Evolutionary conservation across 2,329 filamentous ascomycete genomes (phyloP), one percentile per base, ranked within the genome.

Genomic region (Colletotrichum echinochloae): DNA sequence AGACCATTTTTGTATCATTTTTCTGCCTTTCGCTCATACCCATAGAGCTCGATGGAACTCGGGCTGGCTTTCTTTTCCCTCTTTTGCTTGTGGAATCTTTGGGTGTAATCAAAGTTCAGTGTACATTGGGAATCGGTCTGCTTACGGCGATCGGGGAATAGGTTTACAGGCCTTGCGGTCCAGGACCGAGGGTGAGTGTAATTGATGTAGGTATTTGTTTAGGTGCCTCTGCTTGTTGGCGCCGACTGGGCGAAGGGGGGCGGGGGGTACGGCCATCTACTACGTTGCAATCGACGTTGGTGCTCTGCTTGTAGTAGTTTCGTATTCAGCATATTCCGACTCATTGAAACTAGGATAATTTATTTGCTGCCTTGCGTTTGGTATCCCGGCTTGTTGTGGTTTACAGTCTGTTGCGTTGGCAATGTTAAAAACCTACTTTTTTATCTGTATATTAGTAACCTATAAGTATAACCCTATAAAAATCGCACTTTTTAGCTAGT

Each of bases 1-100:
- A 56, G 54, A 33, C 48, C 41, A 52, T 72, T 65, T 65, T 55
- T 69, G 56, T 70, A 64, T 65, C 55, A 63, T 69, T 63, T 55
- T 60, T 48, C 54, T 66, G 52, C 66, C 70, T 70, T 70, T 73
- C 64, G 55, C 44, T 72, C 67, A 72, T 72, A 72, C 71, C 66
- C 71, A 70, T 70, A 70, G 64, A 70, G 64, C 67, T 41, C 56
- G 67, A 39, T 35, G 35, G 55, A 26, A 70, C 57, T 60, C 64
- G 52, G 67, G 67, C 67, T 52, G 59, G 67, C 64, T 70, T 70
- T 71, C 61, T 73, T 67, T 63, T 74, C 41, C 57, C 52, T 65
- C 60, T 60, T 61, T 37, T 69, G 62, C 60, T 49, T 66, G 60
- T 56, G 48, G 63, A 48, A 66, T 66, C 5, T 37, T 70, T 66